A percentile compares a stretch with the other conserved stretches of the same genome.
phyloP scores from a whole-genome alignment of 768 basidiomycete species.

The Gyrodon lividus region DNA sequence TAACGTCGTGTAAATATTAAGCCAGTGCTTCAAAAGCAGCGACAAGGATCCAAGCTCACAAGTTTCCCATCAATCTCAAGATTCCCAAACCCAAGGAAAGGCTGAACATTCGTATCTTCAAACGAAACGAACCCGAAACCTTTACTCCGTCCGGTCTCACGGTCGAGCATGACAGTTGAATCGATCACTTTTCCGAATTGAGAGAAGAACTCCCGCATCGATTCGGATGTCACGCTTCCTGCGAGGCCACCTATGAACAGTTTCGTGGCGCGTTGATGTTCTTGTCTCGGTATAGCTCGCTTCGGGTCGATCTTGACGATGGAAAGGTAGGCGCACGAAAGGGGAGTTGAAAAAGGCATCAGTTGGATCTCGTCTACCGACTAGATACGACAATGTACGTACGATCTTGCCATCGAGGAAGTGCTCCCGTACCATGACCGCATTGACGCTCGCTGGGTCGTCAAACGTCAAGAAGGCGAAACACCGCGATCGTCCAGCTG shows the following conservation, averaged over 20 bases:
- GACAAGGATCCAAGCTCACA: slow-evolving; percentile 47
- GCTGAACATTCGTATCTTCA: slow-evolving; percentile 86
- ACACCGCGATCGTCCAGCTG: slow-evolving; percentile 89
- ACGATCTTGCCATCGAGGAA: slow-evolving; percentile 97
- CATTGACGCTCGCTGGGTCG: slow-evolving; percentile 88
- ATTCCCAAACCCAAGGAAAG: slow-evolving; percentile 84
- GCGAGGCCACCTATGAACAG: slow-evolving; percentile 95
- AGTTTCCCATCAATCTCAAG: slow-evolving; percentile 93
- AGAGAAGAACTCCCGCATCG: slow-evolving; percentile 89
- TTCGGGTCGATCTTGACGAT: slow-evolving; percentile 93
- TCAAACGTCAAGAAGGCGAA: slow-evolving; percentile 98
- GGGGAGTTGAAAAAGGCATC: slow-evolving; percentile 12
- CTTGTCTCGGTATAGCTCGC: slow-evolving; percentile 94
- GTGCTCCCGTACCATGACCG: slow-evolving; percentile 94
- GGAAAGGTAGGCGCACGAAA: slow-evolving; percentile 8
- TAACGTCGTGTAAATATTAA: background rate
- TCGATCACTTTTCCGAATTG: slow-evolving; percentile 96
- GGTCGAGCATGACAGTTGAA: slow-evolving; percentile 98
- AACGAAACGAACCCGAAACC: slow-evolving; percentile 99
- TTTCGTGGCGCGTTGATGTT: slow-evolving; percentile 91
- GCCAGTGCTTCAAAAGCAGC: background rate
- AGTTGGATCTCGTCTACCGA: slow-evolving; percentile 11
- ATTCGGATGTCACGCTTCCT: slow-evolving; percentile 88
- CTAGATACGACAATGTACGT: slow-evolving; percentile 39
- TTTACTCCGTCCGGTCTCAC: slow-evolving; percentile 91